Percentiles rank a stretch among this genome's conserved stretches.
Conservation (phyloP, 2,329 filamentous ascomycete species). For the Stagonosporopsis chrysanthemi region DNA sequence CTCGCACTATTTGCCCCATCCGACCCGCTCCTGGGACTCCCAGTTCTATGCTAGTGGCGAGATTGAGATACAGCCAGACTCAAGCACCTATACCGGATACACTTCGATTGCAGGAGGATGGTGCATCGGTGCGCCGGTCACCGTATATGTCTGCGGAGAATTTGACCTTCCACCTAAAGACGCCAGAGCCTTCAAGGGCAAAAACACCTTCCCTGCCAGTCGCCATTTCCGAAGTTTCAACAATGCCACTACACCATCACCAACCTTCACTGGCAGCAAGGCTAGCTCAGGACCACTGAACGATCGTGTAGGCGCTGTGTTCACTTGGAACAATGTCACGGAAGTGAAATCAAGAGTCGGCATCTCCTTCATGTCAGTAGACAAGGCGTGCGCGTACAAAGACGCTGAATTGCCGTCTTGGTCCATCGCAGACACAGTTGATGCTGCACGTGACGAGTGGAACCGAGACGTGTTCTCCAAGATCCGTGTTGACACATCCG, state of each 20-base stretch:
- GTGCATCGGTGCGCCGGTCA: constrained; percentile 48
- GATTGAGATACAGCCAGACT: constrained; percentile 43
- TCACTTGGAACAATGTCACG: constrained; percentile 53
- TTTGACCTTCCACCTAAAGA: constrained; percentile 37
- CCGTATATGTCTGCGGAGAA: constrained; percentile 47
- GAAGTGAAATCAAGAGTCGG: constrained; percentile 60
- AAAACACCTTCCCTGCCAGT: constrained; percentile 48
- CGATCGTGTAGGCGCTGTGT: constrained; percentile 61
- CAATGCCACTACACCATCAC: constrained; percentile 40
- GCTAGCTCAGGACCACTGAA: constrained; percentile 43
- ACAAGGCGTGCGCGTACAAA: constrained; percentile 59
- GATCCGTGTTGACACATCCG: constrained; percentile 51
- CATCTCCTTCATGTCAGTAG: constrained; percentile 56
- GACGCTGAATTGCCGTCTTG: constrained; percentile 55
- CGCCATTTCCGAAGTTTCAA: constrained; percentile 44
- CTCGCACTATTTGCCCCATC: constrained; percentile 54
- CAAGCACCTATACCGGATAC: constrained; percentile 42
- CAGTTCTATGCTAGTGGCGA: constrained; percentile 49
- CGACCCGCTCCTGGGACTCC: constrained; percentile 45
- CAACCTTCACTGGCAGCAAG: constrained; percentile 36
- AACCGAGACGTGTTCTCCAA: constrained; percentile 65
- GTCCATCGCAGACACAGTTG: constrained; percentile 52
- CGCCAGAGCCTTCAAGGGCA: constrained; percentile 42
- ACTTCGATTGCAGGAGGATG: constrained; percentile 48
- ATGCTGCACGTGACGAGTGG: constrained; percentile 55